A percentile compares a stretch with the other conserved stretches of the same genome.
phyloP scores from a whole-genome alignment of 1,139 yeast species.

The Protomyces gravidus region DNA sequence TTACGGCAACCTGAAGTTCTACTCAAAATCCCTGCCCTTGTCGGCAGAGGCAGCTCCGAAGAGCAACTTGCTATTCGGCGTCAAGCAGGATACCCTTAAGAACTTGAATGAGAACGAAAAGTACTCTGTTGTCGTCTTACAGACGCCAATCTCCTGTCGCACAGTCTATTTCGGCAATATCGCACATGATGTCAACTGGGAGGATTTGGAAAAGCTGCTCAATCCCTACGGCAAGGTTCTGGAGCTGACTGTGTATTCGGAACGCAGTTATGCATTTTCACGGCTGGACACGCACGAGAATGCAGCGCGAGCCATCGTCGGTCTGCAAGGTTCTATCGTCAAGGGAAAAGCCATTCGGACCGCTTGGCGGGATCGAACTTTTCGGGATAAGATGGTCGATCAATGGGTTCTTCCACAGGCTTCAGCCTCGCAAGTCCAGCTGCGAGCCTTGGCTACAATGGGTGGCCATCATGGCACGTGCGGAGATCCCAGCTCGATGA shows the following conservation, averaged over 20 bases:
- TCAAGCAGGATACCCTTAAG: background rate
- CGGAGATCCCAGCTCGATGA: too few species aligned
- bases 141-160: conserved; percentile 44
- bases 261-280: conserved; percentile 79
- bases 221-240: conserved; percentile 78
- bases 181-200: conserved; percentile 68
- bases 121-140: conserved; percentile 2
- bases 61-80: background rate
- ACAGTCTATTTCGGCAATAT: conserved; percentile 85
- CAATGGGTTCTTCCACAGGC: too few species aligned
- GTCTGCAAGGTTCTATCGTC: conserved; percentile 66
- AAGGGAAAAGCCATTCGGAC: conserved; percentile 77
- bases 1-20: conserved; percentile 73
- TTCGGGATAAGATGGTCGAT: too few species aligned
- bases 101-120: background rate
- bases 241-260: conserved; percentile 76
- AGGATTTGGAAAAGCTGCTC: conserved; percentile 68
- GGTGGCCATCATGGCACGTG: too few species aligned
- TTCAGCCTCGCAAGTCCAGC: too few species aligned
- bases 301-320: conserved; percentile 84
- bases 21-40: background rate
- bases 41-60: background rate
- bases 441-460: too few species aligned
- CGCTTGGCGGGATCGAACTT: too few species aligned
- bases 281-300: conserved; percentile 81